Base-by-base conservation (phyloP, 2,329 filamentous ascomycete genomes). In the Elsinoe fawcettii region DNA sequence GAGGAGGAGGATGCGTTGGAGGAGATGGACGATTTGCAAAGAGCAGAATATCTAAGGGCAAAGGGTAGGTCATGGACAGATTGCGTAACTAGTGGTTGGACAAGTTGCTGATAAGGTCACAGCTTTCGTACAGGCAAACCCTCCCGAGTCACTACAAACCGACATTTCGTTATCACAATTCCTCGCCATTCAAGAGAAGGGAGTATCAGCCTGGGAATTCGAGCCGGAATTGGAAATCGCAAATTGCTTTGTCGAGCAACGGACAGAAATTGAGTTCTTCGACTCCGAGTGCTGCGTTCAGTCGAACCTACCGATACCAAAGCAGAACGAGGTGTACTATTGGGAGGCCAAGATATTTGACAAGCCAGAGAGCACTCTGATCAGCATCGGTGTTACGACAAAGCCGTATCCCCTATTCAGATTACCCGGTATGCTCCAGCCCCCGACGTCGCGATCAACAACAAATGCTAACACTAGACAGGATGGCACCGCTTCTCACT, bases 341-440 rank as follows among this genome's bases (percentile, higher is more conserved):
- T 99, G 93, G 93, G 93, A 99, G 72, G 88, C 91, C 57, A 99
- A 99, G 77, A 87, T 99, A 55, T 99, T 95, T 74, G 93, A 99
- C 61, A 97, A 97, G 74, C 90, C 93, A 3, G 93, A 97, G 62
- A 83, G 77, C 59, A 95, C 90, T 0, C 75, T 90, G 63, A 80
- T 99, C 61, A 91, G 88, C 68, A 90, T 99, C 65, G 93, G 93
- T 63, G 88, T 99, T 78, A 88, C 88, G 46, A 99, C 93, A 18
- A 99, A 99, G 69, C 93, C 93, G 6, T 99, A 99, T 71, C 93
- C 93, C 16, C 76, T 97, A 49, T 99, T 99, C 71, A 80, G 93
- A 66, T 75, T 99, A 67, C 93, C 93, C 69, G 93, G 92, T 95
- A 80, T 62, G 84, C 69, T 22, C 9, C n/a, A n/a, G n/a, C n/a